A percentile compares a stretch with the other conserved stretches of the same genome.
phyloP scores from a whole-genome alignment of 2,329 filamentous ascomycete species.

The Aspergillus fumigatus region DNA sequence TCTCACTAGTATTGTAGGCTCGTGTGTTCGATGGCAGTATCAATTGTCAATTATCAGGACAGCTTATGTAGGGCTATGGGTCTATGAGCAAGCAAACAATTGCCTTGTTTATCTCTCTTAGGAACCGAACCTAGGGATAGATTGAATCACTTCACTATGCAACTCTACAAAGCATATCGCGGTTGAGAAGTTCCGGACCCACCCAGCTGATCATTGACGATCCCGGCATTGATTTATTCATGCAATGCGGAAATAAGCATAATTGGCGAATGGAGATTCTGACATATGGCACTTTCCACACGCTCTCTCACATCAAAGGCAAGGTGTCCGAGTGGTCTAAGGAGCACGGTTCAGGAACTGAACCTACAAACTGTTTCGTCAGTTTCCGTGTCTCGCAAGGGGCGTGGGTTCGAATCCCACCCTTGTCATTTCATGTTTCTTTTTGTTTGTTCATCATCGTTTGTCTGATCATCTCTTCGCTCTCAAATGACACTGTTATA shows the following conservation, averaged over 20 bases:
- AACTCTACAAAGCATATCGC: not conserved
- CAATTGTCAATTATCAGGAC: too few relatives aligned
- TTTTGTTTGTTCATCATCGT: too few relatives aligned
- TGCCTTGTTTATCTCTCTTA: not conserved
- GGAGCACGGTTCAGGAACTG: not conserved
- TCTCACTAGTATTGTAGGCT: too few relatives aligned
- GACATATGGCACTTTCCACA: not conserved
- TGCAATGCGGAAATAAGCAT: not conserved
- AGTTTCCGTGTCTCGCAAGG: not conserved
- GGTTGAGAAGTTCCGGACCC: not conserved
- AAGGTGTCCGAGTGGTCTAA: not conserved
- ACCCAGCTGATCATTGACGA: conserved; percentile 5
- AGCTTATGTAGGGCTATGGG: too few relatives aligned
- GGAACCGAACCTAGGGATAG: not conserved
- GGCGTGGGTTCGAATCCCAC: not conserved
- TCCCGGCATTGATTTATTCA: not conserved
- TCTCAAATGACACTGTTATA: not conserved
- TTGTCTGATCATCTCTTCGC: too few relatives aligned
- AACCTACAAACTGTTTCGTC: not conserved
- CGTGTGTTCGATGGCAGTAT: too few relatives aligned
- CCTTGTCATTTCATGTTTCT: not conserved
- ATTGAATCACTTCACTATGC: not conserved
- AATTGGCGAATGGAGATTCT: not conserved
- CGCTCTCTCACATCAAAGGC: not conserved
- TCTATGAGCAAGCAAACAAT: not conserved